Base-by-base conservation (phyloP, 1,284 basidiomycete species). In the Amylostereum chailletii region DNA sequence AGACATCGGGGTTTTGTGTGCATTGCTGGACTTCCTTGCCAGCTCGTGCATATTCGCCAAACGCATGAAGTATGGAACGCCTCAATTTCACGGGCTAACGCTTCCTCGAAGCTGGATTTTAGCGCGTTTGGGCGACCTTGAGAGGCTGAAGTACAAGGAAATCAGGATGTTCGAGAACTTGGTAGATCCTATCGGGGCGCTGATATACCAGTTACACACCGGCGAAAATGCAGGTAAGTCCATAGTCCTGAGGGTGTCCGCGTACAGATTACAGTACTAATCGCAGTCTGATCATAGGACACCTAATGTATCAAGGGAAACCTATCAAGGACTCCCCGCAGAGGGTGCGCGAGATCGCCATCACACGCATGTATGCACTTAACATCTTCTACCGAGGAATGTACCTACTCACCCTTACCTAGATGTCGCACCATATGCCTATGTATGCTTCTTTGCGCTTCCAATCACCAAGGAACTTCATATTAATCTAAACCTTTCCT, bases 91-190 rank as follows among this genome's bases (percentile, higher is more conserved):
- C 46, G 65, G 67, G 8, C 54, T 75, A 10, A 70, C 70, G 2
- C 63, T 81, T 31, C 77, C 76, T 0, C 66, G 70, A 11, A 71
- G 67, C 46, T 80, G 76, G 76, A 51, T 77, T 8, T 47, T 64
- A 3, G 58, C 57, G 2, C 56, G 66, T 2, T 51, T 65, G 3
- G 36, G 42, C 3, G 44, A 41, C 9, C 11, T 43, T 1, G 31
- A 45, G 1, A 11, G 6, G 0, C 37, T 53, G 11, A 6, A 11
- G 2, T 7, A 39, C 8, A 52, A 50, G 36, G 44, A 54, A 19
- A 55, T 40, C 8, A 42, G 39, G 3, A 41, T 58, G 2, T 50
- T 60, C 4, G 46, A 48, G 32, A 8, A 57, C 3, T 58, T 70
- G 36, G 44, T 64, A 0, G 10, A 45, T 3, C 48, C 56, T 4